A percentile compares a stretch with the other conserved stretches of the same genome.
Conservation (phyloP, 2,329 filamentous ascomycete species). For the Xylaria sp. region DNA sequence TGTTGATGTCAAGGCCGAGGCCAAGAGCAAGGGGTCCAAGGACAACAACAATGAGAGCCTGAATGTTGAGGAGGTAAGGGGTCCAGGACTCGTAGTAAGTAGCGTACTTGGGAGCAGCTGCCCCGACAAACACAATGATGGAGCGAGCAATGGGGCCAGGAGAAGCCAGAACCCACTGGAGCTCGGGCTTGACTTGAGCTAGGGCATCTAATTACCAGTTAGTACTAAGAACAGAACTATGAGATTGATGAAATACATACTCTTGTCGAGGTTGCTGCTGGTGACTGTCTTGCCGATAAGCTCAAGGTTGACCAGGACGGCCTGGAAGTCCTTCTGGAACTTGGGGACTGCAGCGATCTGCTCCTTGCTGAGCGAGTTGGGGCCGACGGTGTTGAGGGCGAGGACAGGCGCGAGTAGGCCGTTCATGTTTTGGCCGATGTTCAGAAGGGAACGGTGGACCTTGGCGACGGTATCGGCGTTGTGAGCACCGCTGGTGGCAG, state of each 20-base stretch:
- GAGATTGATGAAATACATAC: slow-evolving; percentile 33
- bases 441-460: slow-evolving; percentile 43
- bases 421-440: slow-evolving; percentile 41
- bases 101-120: slow-evolving; percentile 38
- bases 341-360: slow-evolving; percentile 43
- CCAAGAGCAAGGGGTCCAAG: slow-evolving; percentile 8
- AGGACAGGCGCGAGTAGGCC: slow-evolving; percentile 37
- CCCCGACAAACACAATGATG: slow-evolving; percentile 41
- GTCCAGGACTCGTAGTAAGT: slow-evolving; percentile 16
- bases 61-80: slow-evolving; percentile 21
- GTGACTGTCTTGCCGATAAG: slow-evolving; percentile 41
- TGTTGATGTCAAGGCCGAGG: neutral
- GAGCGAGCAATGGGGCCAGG: slow-evolving; percentile 43
- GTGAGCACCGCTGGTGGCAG: slow-evolving; percentile 26
- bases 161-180: slow-evolving; percentile 43
- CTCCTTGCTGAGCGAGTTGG: slow-evolving; percentile 40
- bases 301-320: slow-evolving; percentile 39
- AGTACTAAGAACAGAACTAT: neutral
- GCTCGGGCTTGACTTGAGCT: slow-evolving; percentile 43
- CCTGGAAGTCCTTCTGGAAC: slow-evolving; percentile 41
- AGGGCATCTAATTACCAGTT: slow-evolving; percentile 42
- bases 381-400: slow-evolving; percentile 38
- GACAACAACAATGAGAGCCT: slow-evolving; percentile 22
- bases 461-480: slow-evolving; percentile 36
- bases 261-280: slow-evolving; percentile 32